These are phyloP conservation scores for Didymosphaeria variabile DNA, from an alignment of 2,329 filamentous ascomycete genomes.

Conservation along the genomic window DNA sequence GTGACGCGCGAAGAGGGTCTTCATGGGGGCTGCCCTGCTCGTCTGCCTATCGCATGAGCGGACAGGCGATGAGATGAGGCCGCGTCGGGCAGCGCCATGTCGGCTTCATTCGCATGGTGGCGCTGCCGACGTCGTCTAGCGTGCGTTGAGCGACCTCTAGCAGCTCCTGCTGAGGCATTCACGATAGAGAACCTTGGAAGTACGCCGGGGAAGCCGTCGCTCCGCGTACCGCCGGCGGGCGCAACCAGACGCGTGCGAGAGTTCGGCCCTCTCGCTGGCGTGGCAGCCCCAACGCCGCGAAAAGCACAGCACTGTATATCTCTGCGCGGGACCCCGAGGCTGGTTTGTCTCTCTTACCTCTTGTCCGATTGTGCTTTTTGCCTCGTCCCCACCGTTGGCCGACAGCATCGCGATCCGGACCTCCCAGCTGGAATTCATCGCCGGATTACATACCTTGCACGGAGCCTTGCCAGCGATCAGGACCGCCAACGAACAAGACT, in stretches of 20 bases:
- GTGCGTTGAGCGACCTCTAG: constrained; percentile 9
- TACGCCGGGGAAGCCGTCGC: constrained; percentile 7
- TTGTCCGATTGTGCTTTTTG: not conserved
- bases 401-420: not conserved
- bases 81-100: not conserved
- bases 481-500: not conserved
- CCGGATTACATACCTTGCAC: not conserved
- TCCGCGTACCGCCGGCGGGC: constrained; percentile 2
- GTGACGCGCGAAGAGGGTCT: constrained; percentile 4
- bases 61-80: not conserved
- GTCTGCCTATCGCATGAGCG: not conserved
- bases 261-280: not conserved
- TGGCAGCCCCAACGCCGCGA: not conserved
- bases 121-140: constrained; percentile 6
- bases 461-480: constrained; percentile 14
- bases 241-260: not conserved
- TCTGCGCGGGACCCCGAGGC: not conserved
- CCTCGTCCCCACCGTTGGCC: not conserved
- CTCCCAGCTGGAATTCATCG: not conserved
- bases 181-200: constrained; percentile 11
- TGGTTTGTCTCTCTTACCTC: not conserved
- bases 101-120: constrained; percentile 1
- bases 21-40: not conserved
- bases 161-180: not conserved
- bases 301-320: constrained; percentile 9